Base-by-base conservation (phyloP, 148 eudicot genomes). In the Vaccinium vitisidaea region DNA sequence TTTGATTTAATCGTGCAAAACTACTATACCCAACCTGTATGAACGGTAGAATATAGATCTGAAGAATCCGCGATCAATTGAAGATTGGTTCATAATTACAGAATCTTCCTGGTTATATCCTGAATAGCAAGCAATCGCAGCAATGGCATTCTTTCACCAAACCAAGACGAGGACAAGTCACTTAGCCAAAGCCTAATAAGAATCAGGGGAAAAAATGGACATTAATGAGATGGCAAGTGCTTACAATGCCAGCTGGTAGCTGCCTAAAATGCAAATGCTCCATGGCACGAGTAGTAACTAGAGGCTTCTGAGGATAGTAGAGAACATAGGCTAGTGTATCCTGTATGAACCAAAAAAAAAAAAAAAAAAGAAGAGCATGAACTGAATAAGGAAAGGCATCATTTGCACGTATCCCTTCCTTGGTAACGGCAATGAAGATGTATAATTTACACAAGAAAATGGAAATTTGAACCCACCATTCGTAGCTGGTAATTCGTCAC, bases 41-140 rank as follows among this genome's bases (percentile, higher is more conserved):
- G 99, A 94, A 77, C 99, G 99, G 91, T 94, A 96, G 86, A 94
- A 93, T 2, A 96, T 84, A 53, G 99, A 96, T 82, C 99, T 81
- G 85, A 96, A 96, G 83, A 96, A 96, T 25, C 99, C 99, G 82
- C 99, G 97, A 63, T 96, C 99, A 80, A 96, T 89, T 46, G 98
- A 90, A 32, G 99, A 96, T 80, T 96, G 99, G 84, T 94, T 94
- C 99, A 96, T 96, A n/a, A 96, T 96, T 46, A 96, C 92, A 58
- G 99, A 96, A 87, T 96, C 99, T 88, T 96, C 98, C 89, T 96
- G 99, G 82, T 96, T 96, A 84, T 94, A 96, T 18, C 99, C 99
- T 48, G 99, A 96, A 85, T 94, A 96, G 87, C 98, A 96, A 36
- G 98, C 89, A 80, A 96, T 96, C 70, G 98, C 97, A 58, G 93